These are phyloP conservation scores for Penicillium sp. DNA, from an alignment of 2,329 filamentous ascomycete species.

Conservation along the genomic window DNA sequence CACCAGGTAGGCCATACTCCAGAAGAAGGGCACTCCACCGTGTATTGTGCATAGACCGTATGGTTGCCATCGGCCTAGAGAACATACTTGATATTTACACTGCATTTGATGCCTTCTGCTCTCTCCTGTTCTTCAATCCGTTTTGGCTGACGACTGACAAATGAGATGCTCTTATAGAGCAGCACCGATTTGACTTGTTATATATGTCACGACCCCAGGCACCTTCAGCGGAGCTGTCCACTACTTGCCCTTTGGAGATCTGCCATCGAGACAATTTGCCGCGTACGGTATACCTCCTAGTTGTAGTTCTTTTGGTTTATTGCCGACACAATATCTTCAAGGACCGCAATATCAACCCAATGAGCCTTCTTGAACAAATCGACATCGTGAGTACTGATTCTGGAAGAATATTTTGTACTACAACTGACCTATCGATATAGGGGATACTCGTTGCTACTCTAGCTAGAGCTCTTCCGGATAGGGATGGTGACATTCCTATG, in stretches of 20 bases:
- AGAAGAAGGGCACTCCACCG: not conserved
- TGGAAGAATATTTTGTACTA: not conserved
- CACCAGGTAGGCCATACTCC: not conserved
- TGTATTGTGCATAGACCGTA: not conserved
- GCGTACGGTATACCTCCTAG: not conserved
- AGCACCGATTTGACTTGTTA: not conserved
- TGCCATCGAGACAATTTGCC: not conserved
- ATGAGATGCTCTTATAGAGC: not conserved
- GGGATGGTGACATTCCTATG: conserved; percentile 1
- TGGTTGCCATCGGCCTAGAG: not conserved
- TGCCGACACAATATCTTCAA: not conserved
- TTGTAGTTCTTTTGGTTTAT: accelerated
- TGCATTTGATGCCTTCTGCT: not conserved
- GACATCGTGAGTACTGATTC: not conserved
- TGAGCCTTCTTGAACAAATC: not conserved
- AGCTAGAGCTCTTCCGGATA: not conserved
- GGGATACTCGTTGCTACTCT: not conserved
- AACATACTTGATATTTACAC: not conserved
- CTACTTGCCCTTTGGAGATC: not conserved
- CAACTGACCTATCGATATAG: not conserved
- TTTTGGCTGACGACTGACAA: not conserved
- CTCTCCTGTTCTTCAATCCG: not conserved
- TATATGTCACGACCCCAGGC: not conserved
- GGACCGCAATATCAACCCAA: not conserved
- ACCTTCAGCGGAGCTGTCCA: not conserved